These are phyloP conservation scores for Cyclostephanos invisitatus DNA, from an alignment of 108 stramenopile species.

Conservation along the genomic window DNA sequence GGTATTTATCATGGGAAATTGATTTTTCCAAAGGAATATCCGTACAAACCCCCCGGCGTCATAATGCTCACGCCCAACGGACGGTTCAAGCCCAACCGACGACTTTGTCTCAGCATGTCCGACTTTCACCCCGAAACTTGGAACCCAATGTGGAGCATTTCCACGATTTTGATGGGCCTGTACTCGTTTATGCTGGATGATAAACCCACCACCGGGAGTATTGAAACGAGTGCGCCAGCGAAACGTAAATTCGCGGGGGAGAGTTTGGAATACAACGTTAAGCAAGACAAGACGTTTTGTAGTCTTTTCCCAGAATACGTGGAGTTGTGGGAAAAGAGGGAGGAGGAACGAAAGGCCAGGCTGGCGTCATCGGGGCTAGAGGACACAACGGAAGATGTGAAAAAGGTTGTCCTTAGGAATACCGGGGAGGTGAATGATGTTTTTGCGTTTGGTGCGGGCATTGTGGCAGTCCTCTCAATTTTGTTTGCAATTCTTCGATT, in stretches of 20 bases:
- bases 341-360: conserved; percentile 45
- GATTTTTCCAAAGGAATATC: conserved; percentile 89
- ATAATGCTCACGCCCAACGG: conserved; percentile 94
- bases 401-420: conserved; percentile 14
- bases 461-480: conserved; percentile 71
- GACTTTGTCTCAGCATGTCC: conserved; percentile 92
- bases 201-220: conserved; percentile 84
- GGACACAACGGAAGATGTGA: conserved; percentile 13
- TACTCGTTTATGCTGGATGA: conserved; percentile 96
- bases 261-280: conserved; percentile 86
- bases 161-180: conserved; percentile 93
- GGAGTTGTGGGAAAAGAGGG: conserved; percentile 61
- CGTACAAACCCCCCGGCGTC: conserved; percentile 93
- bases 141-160: conserved; percentile 96
- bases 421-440: conserved; percentile 33
- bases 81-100: conserved; percentile 83
- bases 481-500: conserved; percentile 57
- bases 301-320: conserved; percentile 83
- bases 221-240: conserved; percentile 73
- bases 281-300: conserved; percentile 62
- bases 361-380: conserved; percentile 15
- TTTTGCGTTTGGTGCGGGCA: conserved; percentile 61
- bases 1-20: conserved; percentile 83
- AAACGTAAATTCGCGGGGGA: conserved; percentile 76
- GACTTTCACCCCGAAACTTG: conserved; percentile 93